Base-by-base conservation (phyloP, 2,329 filamentous ascomycete species). In the Beauveria bassiana region DNA sequence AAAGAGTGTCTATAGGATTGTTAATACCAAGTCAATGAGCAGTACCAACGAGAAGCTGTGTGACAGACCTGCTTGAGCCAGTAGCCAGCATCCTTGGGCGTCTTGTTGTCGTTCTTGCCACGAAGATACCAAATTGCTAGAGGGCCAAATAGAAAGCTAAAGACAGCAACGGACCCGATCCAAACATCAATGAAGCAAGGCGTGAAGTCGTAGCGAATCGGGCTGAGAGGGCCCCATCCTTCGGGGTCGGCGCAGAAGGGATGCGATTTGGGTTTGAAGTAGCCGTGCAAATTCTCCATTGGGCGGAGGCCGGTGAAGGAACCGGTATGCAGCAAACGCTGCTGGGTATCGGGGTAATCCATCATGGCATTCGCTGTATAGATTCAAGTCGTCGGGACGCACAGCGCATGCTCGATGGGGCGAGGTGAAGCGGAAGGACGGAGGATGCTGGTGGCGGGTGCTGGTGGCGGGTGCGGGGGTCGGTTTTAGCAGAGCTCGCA, bases 181-280 rank as follows among this genome's bases (percentile, higher is more conserved):
- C 91, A 93, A 24, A 96, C 85, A 73, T 99, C 96, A 69, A 98
- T 86, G 72, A 99, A 99, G 79, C 95, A 99, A 46, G 95, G 93
- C 18, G 95, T 98, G 70, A 99, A 92, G 77, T 99, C 95, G 75
- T 91, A 97, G 73, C 93, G 84, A 67, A 86, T 81, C 42, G 87
- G 86, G 75, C 92, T 97, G 72, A 99, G 72, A 24, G 95, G 95
- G 1, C 96, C 96, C 95, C 95, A 99, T 70, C 95, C 96, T 76
- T 98, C 93, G 60, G 81, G 79, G 75, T 96, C 95, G 73, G 89
- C 86, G 77, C 93, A 98, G 74, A 97, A 79, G 62, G 90, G 86
- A 72, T 96, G 89, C 34, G 76, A 74, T n/a, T 80, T 75, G 63
- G 74, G 80, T 64, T 91, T 81, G 74, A 90, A 91, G 64, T 80